These are phyloP conservation scores for Penicillium herquei DNA, from an alignment of 495 filamentous ascomycete species.

Conservation along the genomic window DNA sequence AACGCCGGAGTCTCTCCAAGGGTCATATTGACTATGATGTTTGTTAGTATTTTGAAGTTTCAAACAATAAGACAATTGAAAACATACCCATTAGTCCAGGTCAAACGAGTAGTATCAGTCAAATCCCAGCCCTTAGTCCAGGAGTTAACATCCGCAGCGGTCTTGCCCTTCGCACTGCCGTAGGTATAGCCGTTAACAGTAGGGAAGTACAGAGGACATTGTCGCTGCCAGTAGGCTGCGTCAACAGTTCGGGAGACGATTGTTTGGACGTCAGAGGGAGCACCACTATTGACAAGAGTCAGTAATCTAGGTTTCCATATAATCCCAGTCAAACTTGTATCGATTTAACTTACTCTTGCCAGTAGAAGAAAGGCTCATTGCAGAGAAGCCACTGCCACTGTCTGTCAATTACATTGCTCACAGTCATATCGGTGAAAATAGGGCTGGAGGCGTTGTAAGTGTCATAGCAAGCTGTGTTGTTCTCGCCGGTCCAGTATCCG, in stretches of 20 bases:
- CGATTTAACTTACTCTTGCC: conserved; percentile 48
- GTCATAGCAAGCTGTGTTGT: conserved; percentile 55
- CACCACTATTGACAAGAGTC: conserved; percentile 32
- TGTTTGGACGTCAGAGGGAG: conserved; percentile 37
- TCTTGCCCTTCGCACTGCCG: conserved; percentile 50
- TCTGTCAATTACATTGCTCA: conserved; percentile 50
- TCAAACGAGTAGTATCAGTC: conserved; percentile 54
- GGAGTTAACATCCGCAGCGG: conserved; percentile 53
- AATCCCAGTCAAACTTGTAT: background rate
- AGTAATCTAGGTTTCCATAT: background rate
- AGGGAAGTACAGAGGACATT: conserved; percentile 62
- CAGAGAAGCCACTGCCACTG: conserved; percentile 68
- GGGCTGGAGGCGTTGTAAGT: conserved; percentile 55
- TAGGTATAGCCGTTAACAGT: conserved; percentile 46
- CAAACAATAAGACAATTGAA: background rate
- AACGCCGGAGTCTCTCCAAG: conserved; percentile 55
- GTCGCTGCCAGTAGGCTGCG: conserved; percentile 55
- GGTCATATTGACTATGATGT: conserved; percentile 49
- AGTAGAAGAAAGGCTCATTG: conserved; percentile 64
- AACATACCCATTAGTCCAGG: conserved; percentile 58
- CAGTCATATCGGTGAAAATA: conserved; percentile 54
- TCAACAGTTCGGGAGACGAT: conserved; percentile 59
- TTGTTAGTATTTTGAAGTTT: background rate
- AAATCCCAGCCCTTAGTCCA: conserved; percentile 59
- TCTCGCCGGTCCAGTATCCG: conserved; percentile 42